A percentile compares a stretch with the other conserved stretches of the same genome.
phyloP scores from a whole-genome alignment of 208 protist genomes.

The Trichomonas vaginalis region DNA sequence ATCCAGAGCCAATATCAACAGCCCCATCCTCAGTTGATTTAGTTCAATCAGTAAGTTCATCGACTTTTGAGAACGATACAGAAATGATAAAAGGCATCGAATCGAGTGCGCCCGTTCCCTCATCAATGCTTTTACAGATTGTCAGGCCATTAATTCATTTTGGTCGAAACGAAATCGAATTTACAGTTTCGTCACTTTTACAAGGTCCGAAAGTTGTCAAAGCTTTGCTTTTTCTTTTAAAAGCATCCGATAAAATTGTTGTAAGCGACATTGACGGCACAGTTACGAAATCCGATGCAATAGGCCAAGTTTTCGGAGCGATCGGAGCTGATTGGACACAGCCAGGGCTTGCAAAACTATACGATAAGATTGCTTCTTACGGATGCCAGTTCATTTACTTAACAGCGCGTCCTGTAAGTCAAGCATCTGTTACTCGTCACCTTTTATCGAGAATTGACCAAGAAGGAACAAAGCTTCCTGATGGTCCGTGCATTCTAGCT shows the following conservation, averaged over 20 bases:
- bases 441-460: not conserved
- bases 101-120: not conserved
- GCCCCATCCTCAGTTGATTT: not conserved
- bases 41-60: not conserved
- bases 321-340: conserved; percentile 31
- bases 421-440: not conserved
- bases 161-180: conserved; percentile 6
- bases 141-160: not conserved
- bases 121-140: not conserved
- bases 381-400: not conserved
- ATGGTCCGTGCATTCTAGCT: not conserved
- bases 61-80: not conserved
- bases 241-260: conserved; percentile 65
- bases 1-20: not conserved
- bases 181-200: conserved; percentile 22
- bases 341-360: not conserved
- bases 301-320: conserved; percentile 25
- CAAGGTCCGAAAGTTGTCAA: conserved; percentile 36
- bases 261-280: conserved; percentile 93
- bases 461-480: not conserved
- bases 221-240: conserved; percentile 72
- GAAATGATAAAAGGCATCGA: not conserved
- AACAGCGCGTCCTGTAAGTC: not conserved
- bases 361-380: not conserved
- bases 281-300: conserved; percentile 61